Evolutionary conservation across 2,329 filamentous ascomycete species (phyloP).

Genomic region (Trichoderma sp.): DNA sequence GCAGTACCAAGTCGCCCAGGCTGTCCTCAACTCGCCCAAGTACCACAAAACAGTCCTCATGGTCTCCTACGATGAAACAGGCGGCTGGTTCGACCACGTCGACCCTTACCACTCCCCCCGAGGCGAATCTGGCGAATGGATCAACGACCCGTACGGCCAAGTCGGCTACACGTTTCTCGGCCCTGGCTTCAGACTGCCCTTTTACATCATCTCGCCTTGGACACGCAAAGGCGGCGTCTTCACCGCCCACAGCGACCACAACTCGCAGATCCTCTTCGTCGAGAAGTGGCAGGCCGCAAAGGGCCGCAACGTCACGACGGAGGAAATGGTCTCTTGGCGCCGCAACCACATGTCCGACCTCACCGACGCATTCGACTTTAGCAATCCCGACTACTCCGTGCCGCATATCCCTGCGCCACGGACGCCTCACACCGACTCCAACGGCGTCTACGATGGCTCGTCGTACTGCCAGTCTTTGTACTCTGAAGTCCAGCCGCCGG

Average conservation of each 20-base stretch:
- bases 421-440: slow-evolving; percentile 39
- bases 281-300: slow-evolving; percentile 44
- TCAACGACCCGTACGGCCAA: slow-evolving; percentile 40
- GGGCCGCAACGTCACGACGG: slow-evolving; percentile 37
- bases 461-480: slow-evolving; percentile 42
- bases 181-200: slow-evolving; percentile 47
- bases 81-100: slow-evolving; percentile 54
- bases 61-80: slow-evolving; percentile 46
- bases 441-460: slow-evolving; percentile 45
- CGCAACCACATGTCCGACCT: slow-evolving; percentile 35
- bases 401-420: slow-evolving; percentile 44
- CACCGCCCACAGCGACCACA: slow-evolving; percentile 53
- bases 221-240: slow-evolving; percentile 52
- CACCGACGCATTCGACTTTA: slow-evolving; percentile 42
- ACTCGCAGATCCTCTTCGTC: slow-evolving; percentile 52
- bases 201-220: slow-evolving; percentile 55
- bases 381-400: slow-evolving; percentile 48
- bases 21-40: slow-evolving; percentile 46
- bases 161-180: slow-evolving; percentile 38
- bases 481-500: slow-evolving; percentile 37
- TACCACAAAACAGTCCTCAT: slow-evolving; percentile 49
- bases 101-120: slow-evolving; percentile 47
- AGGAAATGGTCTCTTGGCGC: slow-evolving; percentile 32
- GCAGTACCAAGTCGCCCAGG: slow-evolving; percentile 49
- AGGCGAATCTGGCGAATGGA: slow-evolving; percentile 51